phyloP scores from a whole-genome alignment of 345 rosid species.

The Pugionium cornutum region DNA sequence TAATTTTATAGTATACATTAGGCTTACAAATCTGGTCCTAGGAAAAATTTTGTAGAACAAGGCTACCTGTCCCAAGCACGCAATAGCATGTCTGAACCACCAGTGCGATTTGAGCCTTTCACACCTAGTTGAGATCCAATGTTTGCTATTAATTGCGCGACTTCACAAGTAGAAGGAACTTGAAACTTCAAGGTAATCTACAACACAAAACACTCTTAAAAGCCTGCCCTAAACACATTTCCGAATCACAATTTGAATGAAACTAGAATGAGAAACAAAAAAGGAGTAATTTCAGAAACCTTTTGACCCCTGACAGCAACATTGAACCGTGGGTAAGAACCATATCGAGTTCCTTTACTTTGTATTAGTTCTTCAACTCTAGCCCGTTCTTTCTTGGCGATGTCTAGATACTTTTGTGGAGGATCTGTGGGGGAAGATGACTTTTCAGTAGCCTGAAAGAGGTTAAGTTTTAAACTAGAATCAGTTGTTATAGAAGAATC shows the following conservation, averaged over 20 bases:
- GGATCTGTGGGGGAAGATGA: slow-evolving; percentile 52
- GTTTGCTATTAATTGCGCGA: slow-evolving; percentile 73
- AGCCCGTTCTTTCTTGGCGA: slow-evolving; percentile 70
- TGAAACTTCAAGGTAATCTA: slow-evolving; percentile 84
- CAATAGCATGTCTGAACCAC: slow-evolving; percentile 76
- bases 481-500: neutral
- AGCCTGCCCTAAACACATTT: neutral
- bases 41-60: neutral
- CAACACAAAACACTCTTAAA: slow-evolving; percentile 24
- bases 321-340: slow-evolving; percentile 68
- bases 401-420: slow-evolving; percentile 48
- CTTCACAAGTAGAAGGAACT: slow-evolving; percentile 71
- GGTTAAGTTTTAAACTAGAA: slow-evolving; percentile 16
- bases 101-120: slow-evolving; percentile 64
- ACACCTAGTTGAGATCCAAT: slow-evolving; percentile 76
- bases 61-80: slow-evolving; percentile 94
- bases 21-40: neutral
- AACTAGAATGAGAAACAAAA: slow-evolving; percentile 2
- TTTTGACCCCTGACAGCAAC: slow-evolving; percentile 88
- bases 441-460: slow-evolving; percentile 45
- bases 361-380: slow-evolving; percentile 63
- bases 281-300: slow-evolving; percentile 46
- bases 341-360: slow-evolving; percentile 54
- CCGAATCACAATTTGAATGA: neutral
- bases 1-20: neutral